Base-by-base conservation (phyloP, 164 flowering plant species). In the Sedum album region DNA sequence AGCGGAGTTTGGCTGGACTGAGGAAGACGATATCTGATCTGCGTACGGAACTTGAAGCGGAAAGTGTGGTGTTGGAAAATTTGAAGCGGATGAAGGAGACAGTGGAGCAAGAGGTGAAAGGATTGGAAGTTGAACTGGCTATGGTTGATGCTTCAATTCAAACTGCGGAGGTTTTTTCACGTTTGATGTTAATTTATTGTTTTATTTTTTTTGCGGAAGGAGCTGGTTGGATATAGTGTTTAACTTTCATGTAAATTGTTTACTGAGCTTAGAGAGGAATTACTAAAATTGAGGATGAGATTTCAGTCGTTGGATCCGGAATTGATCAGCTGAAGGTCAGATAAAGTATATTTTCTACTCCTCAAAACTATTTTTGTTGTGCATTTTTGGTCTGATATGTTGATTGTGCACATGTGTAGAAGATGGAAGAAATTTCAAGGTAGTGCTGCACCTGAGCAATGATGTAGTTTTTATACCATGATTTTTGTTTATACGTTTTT, bases 61-160 rank as follows among this genome's bases (percentile, higher is more conserved):
- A 79, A 20, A 82, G 76, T 74, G 76, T 64, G 49, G 81, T 76
- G 66, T 82, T 85, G n/a, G 85, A 84, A 67, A 81, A 78, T 15
- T 73, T 78, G 11, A 91, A 86, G 70, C 78, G 77, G 39, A 48
- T 33, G 55, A 88, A 79, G 76, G 92, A 89, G 73, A 74, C 66
- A 1, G 36, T 71, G 6, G 96, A 85, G 79, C 90, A 84, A 71
- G 92, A 85, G 71, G 77, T 88, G 42, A 82, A 79, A 75, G 91
- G 94, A 71, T 77, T 68, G 36, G 90, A 89, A 73, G 86, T 86
- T 68, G 88, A 89, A 70, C 68, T 83, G 53, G 72, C 85, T 65
- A 30, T 82, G 74, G 80, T 63, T 31, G 84, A 82, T 39, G 69
- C 90, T 66, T 74, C 88, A 0, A 76, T 83, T 74, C 92, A 82